phyloP scores from a whole-genome alignment of 225 moss, liverwort and hornwort species.

The Sphagnum tenellum region DNA sequence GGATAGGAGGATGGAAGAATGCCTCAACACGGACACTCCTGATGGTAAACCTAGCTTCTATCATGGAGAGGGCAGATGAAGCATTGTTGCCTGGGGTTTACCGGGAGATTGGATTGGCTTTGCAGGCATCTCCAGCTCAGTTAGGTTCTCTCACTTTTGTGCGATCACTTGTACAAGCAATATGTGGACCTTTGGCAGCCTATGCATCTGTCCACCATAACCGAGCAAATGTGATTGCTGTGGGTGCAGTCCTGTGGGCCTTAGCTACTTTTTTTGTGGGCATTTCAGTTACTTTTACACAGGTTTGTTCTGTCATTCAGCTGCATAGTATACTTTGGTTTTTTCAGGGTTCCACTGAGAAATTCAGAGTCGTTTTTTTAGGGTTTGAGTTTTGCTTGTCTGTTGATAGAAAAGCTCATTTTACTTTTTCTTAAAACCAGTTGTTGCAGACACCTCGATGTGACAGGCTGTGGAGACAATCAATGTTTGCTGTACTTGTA shows the following conservation, averaged over 20 bases:
- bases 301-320: constrained; percentile 25
- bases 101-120: constrained; percentile 59
- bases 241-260: constrained; percentile 81
- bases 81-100: constrained; percentile 86
- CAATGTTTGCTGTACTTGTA: no score
- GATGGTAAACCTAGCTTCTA: constrained; percentile 77
- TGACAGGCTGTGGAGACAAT: no score
- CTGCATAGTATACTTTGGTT: no score
- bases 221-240: constrained; percentile 67
- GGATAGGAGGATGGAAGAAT: constrained; percentile 61
- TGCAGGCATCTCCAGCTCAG: constrained; percentile 51
- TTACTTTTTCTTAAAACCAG: no score
- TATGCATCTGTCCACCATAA: constrained; percentile 79
- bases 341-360: no score
- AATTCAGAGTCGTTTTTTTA: no score
- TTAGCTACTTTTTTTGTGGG: constrained; percentile 89
- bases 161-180: constrained; percentile 70
- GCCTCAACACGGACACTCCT: constrained; percentile 57
- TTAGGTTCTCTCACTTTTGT: constrained; percentile 82
- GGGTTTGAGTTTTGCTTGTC: no score
- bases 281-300: constrained; percentile 60
- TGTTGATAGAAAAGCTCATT: no score
- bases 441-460: no score
- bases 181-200: constrained; percentile 77
- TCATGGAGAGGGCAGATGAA: constrained; percentile 91